Base-by-base conservation (phyloP, 2,329 filamentous ascomycete species). In the Phyllosticta citribraziliensis region DNA sequence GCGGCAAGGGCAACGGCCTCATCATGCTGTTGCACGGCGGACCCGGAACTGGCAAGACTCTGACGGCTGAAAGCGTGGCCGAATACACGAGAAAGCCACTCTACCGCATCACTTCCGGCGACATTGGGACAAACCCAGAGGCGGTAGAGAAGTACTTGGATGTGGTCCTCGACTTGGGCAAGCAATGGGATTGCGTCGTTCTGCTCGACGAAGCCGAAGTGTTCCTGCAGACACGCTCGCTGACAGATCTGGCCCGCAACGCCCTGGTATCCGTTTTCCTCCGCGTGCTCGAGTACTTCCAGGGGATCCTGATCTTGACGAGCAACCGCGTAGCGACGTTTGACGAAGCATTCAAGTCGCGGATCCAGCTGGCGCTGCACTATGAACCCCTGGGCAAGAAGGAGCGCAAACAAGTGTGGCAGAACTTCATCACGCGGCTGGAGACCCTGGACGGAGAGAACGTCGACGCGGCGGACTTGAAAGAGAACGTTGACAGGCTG, bases 181-280 rank as follows among this genome's bases (percentile, higher is more conserved):
- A 75, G 0, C 74, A 75, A 17, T 83, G 81, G 80, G 74, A 77
- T 22, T 79, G 78, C 9, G 76, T 82, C 6, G 68, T 82, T 20
- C 70, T 83, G 3, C 74, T 82, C 2, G 80, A 82, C 64, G 80
- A 82, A 68, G 79, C 79, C 8, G 80, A 82, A 63, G 78, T 82
- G 2, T 82, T 81, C 68, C 76, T 82, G 68, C 76, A 77, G 1
- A 72, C 76, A 68, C 74, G 80, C 10, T 71, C 77, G 58, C 73
- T 74, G 50, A 72, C 73, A 50, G 76, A 82, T 64, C 74, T 82
- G 14, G 70, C 72, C 50, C 73, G 79, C 17, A 82, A 82, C 66
- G 79, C 76, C 55, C 70, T 82, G 3, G 66, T 67, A 4, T 63
- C 65, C 2, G 57, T 64, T 10, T 67, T 65, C 56, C 55, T 64